Conservation (phyloP, 108 stramenopile species). For the Cyclotella kingstonii region DNA sequence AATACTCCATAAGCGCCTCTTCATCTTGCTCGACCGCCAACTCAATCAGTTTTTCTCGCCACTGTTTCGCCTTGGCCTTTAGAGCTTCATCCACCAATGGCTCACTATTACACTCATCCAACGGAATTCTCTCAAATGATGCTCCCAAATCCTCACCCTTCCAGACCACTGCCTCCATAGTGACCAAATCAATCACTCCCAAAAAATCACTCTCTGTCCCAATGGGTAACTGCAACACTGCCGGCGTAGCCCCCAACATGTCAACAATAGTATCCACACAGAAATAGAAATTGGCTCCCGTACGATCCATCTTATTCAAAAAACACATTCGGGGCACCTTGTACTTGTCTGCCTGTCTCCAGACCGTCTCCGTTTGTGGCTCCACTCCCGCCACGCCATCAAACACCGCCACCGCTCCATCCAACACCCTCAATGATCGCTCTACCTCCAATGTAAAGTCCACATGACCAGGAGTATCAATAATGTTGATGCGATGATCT, state of each 20-base stretch:
- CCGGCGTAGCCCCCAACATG: slow-evolving; percentile 90
- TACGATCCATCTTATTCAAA: slow-evolving; percentile 99
- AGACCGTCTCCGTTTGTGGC: slow-evolving; percentile 99
- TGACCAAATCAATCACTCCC: slow-evolving; percentile 96
- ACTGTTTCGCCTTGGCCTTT: slow-evolving; percentile 80
- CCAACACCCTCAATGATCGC: slow-evolving; percentile 96
- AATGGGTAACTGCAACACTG: slow-evolving; percentile 94
- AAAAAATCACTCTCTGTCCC: slow-evolving; percentile 89
- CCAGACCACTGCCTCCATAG: slow-evolving; percentile 96
- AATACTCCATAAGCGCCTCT: slow-evolving; percentile 87
- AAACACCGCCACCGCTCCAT: slow-evolving; percentile 98
- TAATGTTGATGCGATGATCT: slow-evolving; percentile 95
- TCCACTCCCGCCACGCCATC: slow-evolving; percentile 99
- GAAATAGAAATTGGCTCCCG: slow-evolving; percentile 96
- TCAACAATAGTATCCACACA: slow-evolving; percentile 93
- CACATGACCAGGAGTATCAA: slow-evolving; percentile 96
- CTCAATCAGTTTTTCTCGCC: slow-evolving; percentile 83
- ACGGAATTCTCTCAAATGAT: slow-evolving; percentile 84
- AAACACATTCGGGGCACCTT: slow-evolving; percentile 98
- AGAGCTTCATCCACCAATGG: slow-evolving; percentile 87
- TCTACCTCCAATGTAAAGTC: slow-evolving; percentile 96
- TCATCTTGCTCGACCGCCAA: slow-evolving; percentile 90
- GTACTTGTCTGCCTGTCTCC: slow-evolving; percentile 98
- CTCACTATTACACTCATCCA: slow-evolving; percentile 85
- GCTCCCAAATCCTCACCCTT: slow-evolving; percentile 97